Evolutionary conservation across 179 eudicot genomes (phyloP), one percentile per base, ranked within the genome.

Genomic region (Drosera spatulata): DNA sequence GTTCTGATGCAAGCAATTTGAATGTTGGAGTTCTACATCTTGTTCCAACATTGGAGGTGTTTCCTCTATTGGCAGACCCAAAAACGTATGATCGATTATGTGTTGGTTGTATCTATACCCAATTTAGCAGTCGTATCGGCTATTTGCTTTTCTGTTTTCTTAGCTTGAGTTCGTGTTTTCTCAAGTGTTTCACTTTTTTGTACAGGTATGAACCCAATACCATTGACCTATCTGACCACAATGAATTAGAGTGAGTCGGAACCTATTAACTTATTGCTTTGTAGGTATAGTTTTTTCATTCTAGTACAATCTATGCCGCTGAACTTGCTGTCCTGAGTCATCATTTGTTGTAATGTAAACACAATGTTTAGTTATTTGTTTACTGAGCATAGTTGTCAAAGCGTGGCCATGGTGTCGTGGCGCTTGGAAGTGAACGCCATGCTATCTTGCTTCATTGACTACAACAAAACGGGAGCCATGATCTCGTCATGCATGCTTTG

Each of bases 21-120:
- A 93, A 90, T 80, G 96, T 93, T 52, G 99, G 99, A 39, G 99
- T 93, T 71, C 87, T 93, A 70, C 97, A 93, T 79, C 94, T 93
- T 53, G 91, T 86, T 60, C 99, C 99, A 14, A 79, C 95, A 48
- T 78, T 93, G 69, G 99, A 93, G 66, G 94, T 93, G 66, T 93
- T 93, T 56, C 97, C 99, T 15, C 67, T 90, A 62, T 60, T 93
- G 77, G 85, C 82, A 9, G 93, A 89, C 70, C 79, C 83, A 57
- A 89, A 86, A 76, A 77, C 64, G 99, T 93, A 83, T 41, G 96
- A 57, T 50, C 52, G 48, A 58, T 38, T 43, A 56, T 60, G 41
- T n/a, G 43, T 66, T 61, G 15, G 38, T 55, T 54, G 64, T 60
- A 5, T 10, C 53, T 50, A 46, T 4, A 50, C n/a, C n/a, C 53